Percentiles rank a stretch among this genome's conserved stretches.
phyloP scores from a whole-genome alignment of 805 yeast genomes.

The Candida silvatica region DNA sequence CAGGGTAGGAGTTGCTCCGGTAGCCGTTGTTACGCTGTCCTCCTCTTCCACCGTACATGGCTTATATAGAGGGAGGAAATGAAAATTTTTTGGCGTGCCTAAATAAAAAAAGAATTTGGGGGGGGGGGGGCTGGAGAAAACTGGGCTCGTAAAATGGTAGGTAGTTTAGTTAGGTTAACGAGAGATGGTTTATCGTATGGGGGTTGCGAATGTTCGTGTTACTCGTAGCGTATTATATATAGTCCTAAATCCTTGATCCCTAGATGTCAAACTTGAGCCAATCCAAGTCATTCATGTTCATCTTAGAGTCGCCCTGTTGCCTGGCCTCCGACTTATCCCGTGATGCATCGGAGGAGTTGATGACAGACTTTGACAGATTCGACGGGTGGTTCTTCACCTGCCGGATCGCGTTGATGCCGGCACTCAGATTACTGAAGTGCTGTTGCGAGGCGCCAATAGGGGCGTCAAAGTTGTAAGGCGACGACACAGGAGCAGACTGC shows the following conservation, averaged over 20 bases:
- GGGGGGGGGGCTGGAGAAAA: no score
- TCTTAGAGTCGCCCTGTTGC: neutral
- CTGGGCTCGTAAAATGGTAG: no score
- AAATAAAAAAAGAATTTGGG: slow-evolving; percentile 1
- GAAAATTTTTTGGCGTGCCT: no score
- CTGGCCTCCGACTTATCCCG: neutral
- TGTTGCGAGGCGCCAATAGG: slow-evolving; percentile 1
- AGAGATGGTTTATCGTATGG: no score
- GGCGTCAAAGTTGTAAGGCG: neutral
- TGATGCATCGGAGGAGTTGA: slow-evolving; percentile 1
- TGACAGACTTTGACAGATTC: slow-evolving; percentile 11
- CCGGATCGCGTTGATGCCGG: slow-evolving; percentile 12
- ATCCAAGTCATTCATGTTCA: slow-evolving; percentile 21
- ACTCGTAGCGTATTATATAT: no score
- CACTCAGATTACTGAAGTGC: slow-evolving; percentile 12
- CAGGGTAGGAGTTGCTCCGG: slow-evolving; percentile 12
- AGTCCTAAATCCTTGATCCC: no score
- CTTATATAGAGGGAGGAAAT: neutral
- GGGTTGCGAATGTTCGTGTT: no score
- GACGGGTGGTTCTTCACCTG: slow-evolving; percentile 4
- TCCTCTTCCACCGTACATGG: slow-evolving; percentile 26
- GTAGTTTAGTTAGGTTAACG: no score
- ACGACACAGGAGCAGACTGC: slow-evolving; percentile 1
- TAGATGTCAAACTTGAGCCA: slow-evolving; percentile 28
- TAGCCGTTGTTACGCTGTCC: slow-evolving; percentile 7